phyloP scores from a whole-genome alignment of 495 filamentous ascomycete species.

The Physcia stellaris region DNA sequence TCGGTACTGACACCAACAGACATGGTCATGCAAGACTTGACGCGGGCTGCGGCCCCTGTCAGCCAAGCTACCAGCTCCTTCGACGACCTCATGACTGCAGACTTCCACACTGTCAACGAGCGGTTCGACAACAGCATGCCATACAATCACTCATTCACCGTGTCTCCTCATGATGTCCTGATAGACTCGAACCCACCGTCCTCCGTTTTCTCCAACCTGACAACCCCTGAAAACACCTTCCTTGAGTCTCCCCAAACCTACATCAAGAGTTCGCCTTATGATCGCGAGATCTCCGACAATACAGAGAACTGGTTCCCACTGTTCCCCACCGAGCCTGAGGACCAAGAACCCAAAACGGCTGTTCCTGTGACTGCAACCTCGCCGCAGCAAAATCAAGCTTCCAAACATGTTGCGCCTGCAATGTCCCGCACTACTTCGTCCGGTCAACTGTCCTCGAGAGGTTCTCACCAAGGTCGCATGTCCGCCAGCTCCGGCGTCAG shows the following conservation, averaged over 20 bases:
- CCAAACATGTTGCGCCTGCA: conserved; percentile 21
- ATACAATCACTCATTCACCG: too few relatives aligned
- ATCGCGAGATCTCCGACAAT: conserved; percentile 21
- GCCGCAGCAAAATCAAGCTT: too few relatives aligned
- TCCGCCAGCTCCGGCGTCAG: conserved; percentile 59
- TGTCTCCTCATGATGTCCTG: conserved; percentile 78
- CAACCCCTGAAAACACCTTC: conserved; percentile 57
- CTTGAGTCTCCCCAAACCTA: conserved; percentile 52
- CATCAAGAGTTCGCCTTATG: conserved; percentile 41
- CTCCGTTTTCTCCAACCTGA: conserved; percentile 67
- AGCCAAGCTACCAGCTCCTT: too few relatives aligned
- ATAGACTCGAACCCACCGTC: conserved; percentile 76
- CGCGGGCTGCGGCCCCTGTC: too few relatives aligned
- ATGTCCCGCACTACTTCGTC: conserved; percentile 29
- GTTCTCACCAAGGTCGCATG: conserved; percentile 29
- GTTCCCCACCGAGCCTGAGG: too few relatives aligned
- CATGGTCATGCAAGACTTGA: too few relatives aligned
- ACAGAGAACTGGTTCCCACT: conserved; percentile 29
- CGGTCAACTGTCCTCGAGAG: conserved; percentile 28
- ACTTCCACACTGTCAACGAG: too few relatives aligned
- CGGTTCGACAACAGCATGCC: too few relatives aligned
- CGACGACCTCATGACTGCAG: too few relatives aligned
- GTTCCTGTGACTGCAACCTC: too few relatives aligned
- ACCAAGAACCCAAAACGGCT: too few relatives aligned
- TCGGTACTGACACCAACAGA: too few relatives aligned